A percentile compares a stretch with the other conserved stretches of the same genome.
These are phyloP conservation scores for Talaromyces albobiverticillius DNA, from an alignment of 2,329 filamentous ascomycete genomes.

Conservation along the genomic window DNA sequence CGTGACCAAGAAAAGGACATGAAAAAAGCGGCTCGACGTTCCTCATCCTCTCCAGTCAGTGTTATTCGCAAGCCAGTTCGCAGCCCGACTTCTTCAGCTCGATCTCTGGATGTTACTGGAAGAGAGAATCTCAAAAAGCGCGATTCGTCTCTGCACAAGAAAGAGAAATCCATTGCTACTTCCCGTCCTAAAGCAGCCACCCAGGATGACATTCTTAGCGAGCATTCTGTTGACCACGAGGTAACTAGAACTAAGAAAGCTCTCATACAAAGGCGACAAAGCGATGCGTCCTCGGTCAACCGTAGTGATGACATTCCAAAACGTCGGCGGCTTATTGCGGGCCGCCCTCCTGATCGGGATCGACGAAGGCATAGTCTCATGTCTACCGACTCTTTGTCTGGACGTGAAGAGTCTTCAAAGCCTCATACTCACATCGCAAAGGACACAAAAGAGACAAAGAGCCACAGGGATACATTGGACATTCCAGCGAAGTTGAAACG, in stretches of 20 bases:
- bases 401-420: conserved; percentile 35
- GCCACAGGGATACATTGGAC: conserved; percentile 5
- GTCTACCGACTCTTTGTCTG: conserved; percentile 39
- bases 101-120: conserved; percentile 22
- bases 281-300: conserved; percentile 25
- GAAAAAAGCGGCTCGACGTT: conserved; percentile 29
- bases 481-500: conserved; percentile 34
- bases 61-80: conserved; percentile 29
- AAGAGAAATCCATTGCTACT: conserved; percentile 6
- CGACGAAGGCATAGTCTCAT: conserved; percentile 34
- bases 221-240: conserved; percentile 33
- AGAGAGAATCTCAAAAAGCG: conserved; percentile 22
- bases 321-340: conserved; percentile 40
- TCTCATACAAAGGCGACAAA: conserved; percentile 26
- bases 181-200: conserved; percentile 22
- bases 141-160: conserved; percentile 8
- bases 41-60: conserved; percentile 39
- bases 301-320: conserved; percentile 36
- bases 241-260: conserved; percentile 28
- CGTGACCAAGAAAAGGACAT: conserved; percentile 40
- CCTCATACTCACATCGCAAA: conserved; percentile 18
- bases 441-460: conserved; percentile 4
- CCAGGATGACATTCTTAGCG: conserved; percentile 22
- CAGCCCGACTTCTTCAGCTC: conserved; percentile 29
- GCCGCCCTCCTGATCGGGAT: conserved; percentile 38